A percentile compares a stretch with the other conserved stretches of the same genome.
Conservation (phyloP, 2,329 filamentous ascomycete genomes). For the Botryotinia convoluta region DNA sequence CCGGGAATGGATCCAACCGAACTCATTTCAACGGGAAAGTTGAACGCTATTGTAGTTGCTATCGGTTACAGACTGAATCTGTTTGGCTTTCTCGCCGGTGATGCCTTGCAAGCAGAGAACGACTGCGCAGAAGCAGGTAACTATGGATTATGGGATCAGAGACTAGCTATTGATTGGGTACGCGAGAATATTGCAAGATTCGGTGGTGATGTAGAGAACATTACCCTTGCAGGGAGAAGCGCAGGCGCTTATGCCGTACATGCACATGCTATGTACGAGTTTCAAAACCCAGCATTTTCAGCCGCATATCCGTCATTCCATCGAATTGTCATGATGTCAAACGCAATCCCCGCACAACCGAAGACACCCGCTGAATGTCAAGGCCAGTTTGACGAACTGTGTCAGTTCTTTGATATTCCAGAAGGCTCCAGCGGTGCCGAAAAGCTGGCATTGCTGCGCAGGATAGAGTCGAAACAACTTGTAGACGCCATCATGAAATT, state of each 20-base stretch:
- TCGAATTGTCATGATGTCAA: conserved; percentile 46
- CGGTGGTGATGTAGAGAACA: conserved; percentile 54
- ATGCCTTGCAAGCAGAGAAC: conserved; percentile 46
- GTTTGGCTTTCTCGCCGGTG: conserved; percentile 39
- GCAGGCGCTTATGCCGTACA: conserved; percentile 53
- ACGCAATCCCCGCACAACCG: conserved; percentile 46
- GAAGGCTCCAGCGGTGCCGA: conserved; percentile 26
- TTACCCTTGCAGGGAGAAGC: conserved; percentile 54
- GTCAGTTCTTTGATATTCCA: conserved; percentile 39
- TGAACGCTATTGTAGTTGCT: conserved; percentile 20
- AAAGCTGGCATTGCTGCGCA: conserved; percentile 40
- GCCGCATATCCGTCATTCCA: conserved; percentile 34
- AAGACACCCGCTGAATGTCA: conserved; percentile 42
- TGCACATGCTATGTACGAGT: conserved; percentile 27
- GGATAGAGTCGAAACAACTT: conserved; percentile 38
- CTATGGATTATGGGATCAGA: conserved; percentile 60
- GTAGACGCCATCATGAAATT: conserved; percentile 40
- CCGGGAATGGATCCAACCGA: conserved; percentile 46
- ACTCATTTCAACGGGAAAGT: conserved; percentile 37
- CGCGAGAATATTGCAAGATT: conserved; percentile 55
- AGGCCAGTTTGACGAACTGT: conserved; percentile 45
- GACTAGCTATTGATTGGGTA: conserved; percentile 57
- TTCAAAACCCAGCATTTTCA: conserved; percentile 24
- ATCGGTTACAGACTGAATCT: conserved; percentile 34
- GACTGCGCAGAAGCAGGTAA: background rate